Base-by-base conservation (phyloP, 2,329 filamentous ascomycete genomes). In the Clonostachys solani region DNA sequence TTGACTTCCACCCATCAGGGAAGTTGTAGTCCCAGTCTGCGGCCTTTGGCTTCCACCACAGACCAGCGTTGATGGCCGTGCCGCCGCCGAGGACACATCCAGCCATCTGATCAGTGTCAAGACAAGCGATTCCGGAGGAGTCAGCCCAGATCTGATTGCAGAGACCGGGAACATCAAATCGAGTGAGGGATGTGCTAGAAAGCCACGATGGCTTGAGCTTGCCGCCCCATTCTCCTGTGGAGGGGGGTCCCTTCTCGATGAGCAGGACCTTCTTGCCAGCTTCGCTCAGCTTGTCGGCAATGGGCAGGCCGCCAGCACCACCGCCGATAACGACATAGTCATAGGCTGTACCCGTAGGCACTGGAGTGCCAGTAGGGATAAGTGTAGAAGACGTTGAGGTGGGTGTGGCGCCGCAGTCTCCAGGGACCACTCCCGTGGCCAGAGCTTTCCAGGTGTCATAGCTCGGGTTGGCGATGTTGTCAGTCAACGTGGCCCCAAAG, bases 21-120 rank as follows among this genome's bases (percentile, higher is more conserved):
- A 87, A 91, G 61, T 86, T 86, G 60, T 78, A 74, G 60, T 90
- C 83, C 71, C 86, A 90, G 60, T 90, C 87, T 8, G 68, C 61
- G 6, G 77, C 72, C 50, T 83, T 78, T 1, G 86, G 78, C 68
- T 79, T 82, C 75, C 81, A 86, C 78, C 82, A 87, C 34, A 88
- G 71, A 41, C 81, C 83, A 44, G 84, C 80, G 54, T 88, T 89
- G 57, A 87, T 73, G 29, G 81, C 78, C 13, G 81, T 78, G 8
- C 81, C 81, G 47, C 85, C 86, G 43, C 86, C 86, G 4, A 89
- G 74, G 40, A 89, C 73, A 51, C 86, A 89, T 13, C 84, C 86
- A 12, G 83, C 82, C 82, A 87, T 87, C 56, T 85, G 81, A 51
- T 85, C 83, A n/a, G 80, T 82, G 60, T 89, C 85, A 2, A 74